A percentile compares a stretch with the other conserved stretches of the same genome.
phyloP scores from a whole-genome alignment of 2,329 filamentous ascomycete genomes.

The Ophiocordyceps robertsii region DNA sequence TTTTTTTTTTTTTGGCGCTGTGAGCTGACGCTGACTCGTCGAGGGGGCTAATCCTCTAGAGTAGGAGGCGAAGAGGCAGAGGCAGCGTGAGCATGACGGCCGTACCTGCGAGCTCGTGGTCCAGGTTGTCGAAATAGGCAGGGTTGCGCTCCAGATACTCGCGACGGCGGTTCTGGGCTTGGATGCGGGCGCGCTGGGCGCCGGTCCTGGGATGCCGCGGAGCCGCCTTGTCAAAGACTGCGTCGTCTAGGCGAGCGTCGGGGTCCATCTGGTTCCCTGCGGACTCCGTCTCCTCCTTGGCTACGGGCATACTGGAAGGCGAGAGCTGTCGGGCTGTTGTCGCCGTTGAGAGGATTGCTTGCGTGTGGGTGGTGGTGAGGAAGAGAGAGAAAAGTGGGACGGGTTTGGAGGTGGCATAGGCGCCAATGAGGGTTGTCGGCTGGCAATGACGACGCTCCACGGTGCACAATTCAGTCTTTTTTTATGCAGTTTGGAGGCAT shows the following conservation, averaged over 20 bases:
- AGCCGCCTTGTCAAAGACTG: slow-evolving; percentile 20
- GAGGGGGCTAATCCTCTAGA: background rate
- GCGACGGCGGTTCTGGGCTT: slow-evolving; percentile 62
- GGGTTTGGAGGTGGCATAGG: too few relatives aligned
- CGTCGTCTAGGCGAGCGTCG: background rate
- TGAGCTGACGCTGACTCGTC: background rate
- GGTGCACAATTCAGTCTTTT: too few relatives aligned
- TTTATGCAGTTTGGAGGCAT: too few relatives aligned
- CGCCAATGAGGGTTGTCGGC: too few relatives aligned
- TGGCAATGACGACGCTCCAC: too few relatives aligned
- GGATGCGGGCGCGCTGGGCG: slow-evolving; percentile 31
- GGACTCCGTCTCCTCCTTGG: background rate
- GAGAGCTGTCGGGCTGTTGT: too few relatives aligned
- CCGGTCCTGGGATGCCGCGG: slow-evolving; percentile 31
- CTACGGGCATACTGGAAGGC: background rate
- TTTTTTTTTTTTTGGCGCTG: too few relatives aligned
- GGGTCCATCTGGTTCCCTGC: background rate
- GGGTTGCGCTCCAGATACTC: slow-evolving; percentile 62
- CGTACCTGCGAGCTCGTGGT: slow-evolving; percentile 37
- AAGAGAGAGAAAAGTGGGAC: background rate
- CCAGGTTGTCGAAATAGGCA: slow-evolving; percentile 49
- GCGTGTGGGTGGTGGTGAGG: background rate
- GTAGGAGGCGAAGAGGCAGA: background rate
- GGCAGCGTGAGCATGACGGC: slow-evolving; percentile 16
- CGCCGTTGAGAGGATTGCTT: background rate